phyloP scores from a whole-genome alignment of 2,329 filamentous ascomycete genomes.

The Scedosporium apiospermum region DNA sequence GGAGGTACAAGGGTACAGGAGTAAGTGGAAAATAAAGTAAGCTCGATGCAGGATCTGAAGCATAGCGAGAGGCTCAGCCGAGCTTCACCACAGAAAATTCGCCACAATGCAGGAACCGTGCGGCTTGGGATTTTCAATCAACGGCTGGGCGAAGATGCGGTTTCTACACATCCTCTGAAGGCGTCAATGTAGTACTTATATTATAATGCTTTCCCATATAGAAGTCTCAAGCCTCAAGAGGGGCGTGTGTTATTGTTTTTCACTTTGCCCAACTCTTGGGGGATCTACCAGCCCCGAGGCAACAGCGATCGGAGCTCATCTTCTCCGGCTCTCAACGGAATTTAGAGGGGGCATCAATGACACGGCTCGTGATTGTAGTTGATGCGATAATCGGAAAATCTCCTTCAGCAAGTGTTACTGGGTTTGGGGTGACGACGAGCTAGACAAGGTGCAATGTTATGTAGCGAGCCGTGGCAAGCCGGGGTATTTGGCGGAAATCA shows the following conservation, averaged over 20 bases:
- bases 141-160: not conserved
- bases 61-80: not conserved
- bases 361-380: not conserved
- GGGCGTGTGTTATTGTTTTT: not conserved
- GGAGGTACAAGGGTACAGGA: not conserved
- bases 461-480: not conserved
- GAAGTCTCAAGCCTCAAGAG: too few relatives aligned
- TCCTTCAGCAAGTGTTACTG: not conserved
- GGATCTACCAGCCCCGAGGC: not conserved
- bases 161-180: not conserved
- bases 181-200: not conserved
- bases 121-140: not conserved
- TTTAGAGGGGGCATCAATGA: not conserved
- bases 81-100: not conserved
- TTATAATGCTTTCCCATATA: too few relatives aligned
- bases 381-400: not conserved
- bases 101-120: slow-evolving; percentile 2
- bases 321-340: not conserved
- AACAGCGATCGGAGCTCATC: not conserved
- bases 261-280: not conserved
- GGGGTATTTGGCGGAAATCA: not conserved
- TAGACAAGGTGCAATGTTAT: not conserved
- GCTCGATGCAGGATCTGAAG: slow-evolving; percentile 1
- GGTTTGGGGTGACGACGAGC: not conserved
- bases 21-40: not conserved